phyloP scores from a whole-genome alignment of 495 filamentous ascomycete species.

The Aspergillus nidulans region DNA sequence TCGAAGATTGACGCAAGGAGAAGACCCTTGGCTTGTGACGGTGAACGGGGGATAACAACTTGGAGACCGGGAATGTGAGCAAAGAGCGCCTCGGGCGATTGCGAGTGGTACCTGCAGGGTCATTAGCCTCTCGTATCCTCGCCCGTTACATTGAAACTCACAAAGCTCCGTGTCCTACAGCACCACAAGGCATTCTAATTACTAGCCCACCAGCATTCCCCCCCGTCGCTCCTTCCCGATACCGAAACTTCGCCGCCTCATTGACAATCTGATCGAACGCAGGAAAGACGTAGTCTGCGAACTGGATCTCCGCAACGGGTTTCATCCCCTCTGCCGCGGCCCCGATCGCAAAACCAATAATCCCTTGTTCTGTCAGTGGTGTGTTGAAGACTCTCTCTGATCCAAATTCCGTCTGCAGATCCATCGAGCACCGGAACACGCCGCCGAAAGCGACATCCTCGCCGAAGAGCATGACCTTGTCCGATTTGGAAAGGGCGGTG shows the following conservation, averaged over 20 bases:
- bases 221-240: slow-evolving; percentile 71
- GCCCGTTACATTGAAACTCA: slow-evolving; percentile 33
- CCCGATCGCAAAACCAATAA: slow-evolving; percentile 90
- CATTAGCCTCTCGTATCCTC: neutral
- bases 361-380: slow-evolving; percentile 89
- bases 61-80: slow-evolving; percentile 85
- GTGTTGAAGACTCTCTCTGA: slow-evolving; percentile 94
- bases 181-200: slow-evolving; percentile 90
- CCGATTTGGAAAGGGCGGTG: slow-evolving; percentile 75
- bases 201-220: slow-evolving; percentile 74
- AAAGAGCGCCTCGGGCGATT: slow-evolving; percentile 90
- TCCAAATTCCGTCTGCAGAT: slow-evolving; percentile 81
- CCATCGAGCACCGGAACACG: slow-evolving; percentile 93
- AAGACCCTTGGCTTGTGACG: slow-evolving; percentile 87
- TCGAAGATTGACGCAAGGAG: slow-evolving; percentile 72
- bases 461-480: slow-evolving; percentile 85
- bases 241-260: slow-evolving; percentile 90
- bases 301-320: slow-evolving; percentile 94
- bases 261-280: slow-evolving; percentile 98
- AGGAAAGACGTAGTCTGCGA: slow-evolving; percentile 95
- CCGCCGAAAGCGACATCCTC: slow-evolving; percentile 97
- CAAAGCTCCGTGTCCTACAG: slow-evolving; percentile 92
- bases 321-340: slow-evolving; percentile 87
- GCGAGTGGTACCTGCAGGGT: slow-evolving; percentile 73
- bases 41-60: slow-evolving; percentile 87